Evolutionary conservation across 495 filamentous ascomycete genomes (phyloP).

Genomic region (Endocarpon pusillum): DNA sequence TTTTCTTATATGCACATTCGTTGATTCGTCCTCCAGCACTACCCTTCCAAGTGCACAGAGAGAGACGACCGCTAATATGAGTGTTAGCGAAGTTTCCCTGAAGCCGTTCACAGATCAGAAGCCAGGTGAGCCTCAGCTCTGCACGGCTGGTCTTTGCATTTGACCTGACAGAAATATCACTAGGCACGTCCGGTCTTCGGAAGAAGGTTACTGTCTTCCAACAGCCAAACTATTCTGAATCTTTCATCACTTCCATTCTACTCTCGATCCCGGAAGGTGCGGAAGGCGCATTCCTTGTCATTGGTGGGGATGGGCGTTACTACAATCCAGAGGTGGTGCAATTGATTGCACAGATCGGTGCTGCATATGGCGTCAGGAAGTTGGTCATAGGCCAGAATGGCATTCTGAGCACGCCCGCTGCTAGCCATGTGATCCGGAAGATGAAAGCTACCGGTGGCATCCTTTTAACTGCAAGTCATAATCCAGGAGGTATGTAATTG

Average conservation of each 20-base stretch:
- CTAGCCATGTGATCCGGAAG: conserved; percentile 87
- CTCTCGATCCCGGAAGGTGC: conserved; percentile 91
- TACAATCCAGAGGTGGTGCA: conserved; percentile 94
- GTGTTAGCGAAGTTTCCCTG: conserved; percentile 56
- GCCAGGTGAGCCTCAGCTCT: conserved; percentile 80
- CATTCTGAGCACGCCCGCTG: conserved; percentile 89
- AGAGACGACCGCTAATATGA: too few species aligned
- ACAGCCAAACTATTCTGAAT: conserved; percentile 83
- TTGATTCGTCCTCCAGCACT: too few species aligned
- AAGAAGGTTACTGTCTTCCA: conserved; percentile 99
- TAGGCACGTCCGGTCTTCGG: conserved; percentile 73
- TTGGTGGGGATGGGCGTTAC: conserved; percentile 93
- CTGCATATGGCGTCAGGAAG: conserved; percentile 98
- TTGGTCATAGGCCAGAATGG: conserved; percentile 87
- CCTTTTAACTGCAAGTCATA: conserved; percentile 90
- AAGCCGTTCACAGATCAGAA: conserved; percentile 87
- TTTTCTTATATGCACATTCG: too few species aligned
- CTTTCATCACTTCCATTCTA: conserved; percentile 84
- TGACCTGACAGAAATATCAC: conserved; percentile 12
- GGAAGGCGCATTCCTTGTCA: conserved; percentile 77
- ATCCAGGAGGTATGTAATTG: conserved; percentile 68
- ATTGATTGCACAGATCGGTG: conserved; percentile 91
- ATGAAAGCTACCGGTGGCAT: conserved; percentile 91
- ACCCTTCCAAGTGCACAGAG: too few species aligned
- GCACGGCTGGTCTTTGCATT: conserved; percentile 5